phyloP scores from a whole-genome alignment of 257 asterid species.

The Solanum tarapatanum region DNA sequence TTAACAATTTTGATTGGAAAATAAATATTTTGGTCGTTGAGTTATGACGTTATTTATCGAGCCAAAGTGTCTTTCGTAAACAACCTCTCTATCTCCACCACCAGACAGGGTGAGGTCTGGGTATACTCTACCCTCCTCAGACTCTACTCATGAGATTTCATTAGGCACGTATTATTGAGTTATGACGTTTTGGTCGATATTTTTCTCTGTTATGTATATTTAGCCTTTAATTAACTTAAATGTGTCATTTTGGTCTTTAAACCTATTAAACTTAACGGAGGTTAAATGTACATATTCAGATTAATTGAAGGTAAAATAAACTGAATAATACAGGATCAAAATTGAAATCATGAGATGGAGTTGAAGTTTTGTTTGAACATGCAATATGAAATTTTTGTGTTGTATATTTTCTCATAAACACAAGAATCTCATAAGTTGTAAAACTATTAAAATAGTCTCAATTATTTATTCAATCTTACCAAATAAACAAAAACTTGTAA shows the following conservation, averaged over 20 bases:
- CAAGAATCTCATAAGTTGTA: no score
- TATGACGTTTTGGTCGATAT: not conserved
- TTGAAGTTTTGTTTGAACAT: no score
- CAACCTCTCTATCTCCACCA: not conserved
- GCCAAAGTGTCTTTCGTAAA: not conserved
- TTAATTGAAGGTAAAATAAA: not conserved
- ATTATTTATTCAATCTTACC: not conserved
- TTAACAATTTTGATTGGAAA: not conserved
- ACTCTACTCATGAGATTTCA: not conserved
- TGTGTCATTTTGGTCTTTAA: not conserved
- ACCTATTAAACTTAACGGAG: not conserved
- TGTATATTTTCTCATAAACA: not conserved
- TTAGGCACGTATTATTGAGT: not conserved
- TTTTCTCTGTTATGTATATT: not conserved
- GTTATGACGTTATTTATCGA: not conserved
- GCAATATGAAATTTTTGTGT: no score
- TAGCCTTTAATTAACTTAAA: not conserved
- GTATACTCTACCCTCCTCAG: not conserved
- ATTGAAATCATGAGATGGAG: not conserved
- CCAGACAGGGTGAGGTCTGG: accelerated
- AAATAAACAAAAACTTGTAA: no score
- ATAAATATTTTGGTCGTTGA: not conserved
- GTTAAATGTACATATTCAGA: not conserved
- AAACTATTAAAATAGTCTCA: no score
- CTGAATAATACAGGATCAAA: not conserved